Evolutionary conservation across 805 yeast species (phyloP).

Genomic region (Wickerhamiella brachini): DNA sequence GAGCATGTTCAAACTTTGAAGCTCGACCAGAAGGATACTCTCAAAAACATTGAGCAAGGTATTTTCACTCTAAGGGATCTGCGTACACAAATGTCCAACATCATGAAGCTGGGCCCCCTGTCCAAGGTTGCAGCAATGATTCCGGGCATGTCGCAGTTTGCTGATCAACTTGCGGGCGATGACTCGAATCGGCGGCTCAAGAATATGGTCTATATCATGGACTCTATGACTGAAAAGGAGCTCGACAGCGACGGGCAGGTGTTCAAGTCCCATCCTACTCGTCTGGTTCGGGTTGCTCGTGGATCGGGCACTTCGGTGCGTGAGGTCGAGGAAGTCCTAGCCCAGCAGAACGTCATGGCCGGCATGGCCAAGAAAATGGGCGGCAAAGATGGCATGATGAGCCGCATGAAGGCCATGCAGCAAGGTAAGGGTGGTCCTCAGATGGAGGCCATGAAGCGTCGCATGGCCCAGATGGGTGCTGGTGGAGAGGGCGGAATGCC

Average conservation of each 20-base stretch:
- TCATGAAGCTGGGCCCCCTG: conserved; percentile 93
- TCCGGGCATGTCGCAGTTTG: conserved; percentile 77
- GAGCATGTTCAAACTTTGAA: conserved; percentile 85
- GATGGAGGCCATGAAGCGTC: conserved; percentile 34
- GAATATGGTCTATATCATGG: conserved; percentile 81
- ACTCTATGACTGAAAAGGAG: conserved; percentile 89
- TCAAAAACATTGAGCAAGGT: conserved; percentile 89
- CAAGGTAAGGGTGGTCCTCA: conserved; percentile 27
- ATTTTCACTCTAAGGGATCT: conserved; percentile 83
- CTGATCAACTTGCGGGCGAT: conserved; percentile 81
- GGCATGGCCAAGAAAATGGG: conserved; percentile 68
- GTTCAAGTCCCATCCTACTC: conserved; percentile 65
- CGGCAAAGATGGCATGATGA: conserved; percentile 42
- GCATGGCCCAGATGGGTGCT: conserved; percentile 32
- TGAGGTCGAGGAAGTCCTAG: conserved; percentile 82
- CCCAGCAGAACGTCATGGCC: conserved; percentile 90
- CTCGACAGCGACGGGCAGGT: conserved; percentile 78
- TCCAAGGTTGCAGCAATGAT: conserved; percentile 91
- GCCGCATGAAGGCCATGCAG: conserved; percentile 25
- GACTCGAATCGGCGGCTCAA: conserved; percentile 77
- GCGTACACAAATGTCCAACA: conserved; percentile 88
- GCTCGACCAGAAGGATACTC: conserved; percentile 70
- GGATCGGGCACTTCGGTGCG: conserved; percentile 89
- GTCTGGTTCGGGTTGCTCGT: conserved; percentile 80
- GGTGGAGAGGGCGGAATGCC: conserved; percentile 28